A percentile compares a stretch with the other conserved stretches of the same genome.
phyloP scores from a whole-genome alignment of 1,284 basidiomycete species.

The Puccinia horiana region DNA sequence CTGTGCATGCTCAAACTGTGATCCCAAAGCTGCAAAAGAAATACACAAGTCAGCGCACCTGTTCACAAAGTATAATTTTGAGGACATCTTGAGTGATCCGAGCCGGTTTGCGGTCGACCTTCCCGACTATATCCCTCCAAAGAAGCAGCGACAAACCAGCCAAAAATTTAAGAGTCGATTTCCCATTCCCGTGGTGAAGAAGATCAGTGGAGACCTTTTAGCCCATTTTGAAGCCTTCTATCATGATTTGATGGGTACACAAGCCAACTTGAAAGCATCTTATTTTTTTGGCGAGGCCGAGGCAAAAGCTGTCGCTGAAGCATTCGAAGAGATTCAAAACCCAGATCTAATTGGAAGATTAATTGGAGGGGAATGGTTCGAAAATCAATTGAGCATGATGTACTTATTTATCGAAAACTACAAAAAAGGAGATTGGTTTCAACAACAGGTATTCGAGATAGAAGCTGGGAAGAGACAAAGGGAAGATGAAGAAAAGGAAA shows the following conservation, averaged over 20 bases:
- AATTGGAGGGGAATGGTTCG: slow-evolving; percentile 10
- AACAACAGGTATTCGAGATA: neutral
- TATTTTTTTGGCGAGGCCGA: neutral
- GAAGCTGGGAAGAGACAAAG: too few relatives aligned
- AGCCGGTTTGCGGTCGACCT: neutral
- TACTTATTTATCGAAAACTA: neutral
- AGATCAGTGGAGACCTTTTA: neutral
- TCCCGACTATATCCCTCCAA: neutral
- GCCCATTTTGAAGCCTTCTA: neutral
- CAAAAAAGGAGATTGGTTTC: neutral
- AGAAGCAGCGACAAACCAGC: neutral
- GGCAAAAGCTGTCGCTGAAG: neutral
- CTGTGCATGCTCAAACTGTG: slow-evolving; percentile 18
- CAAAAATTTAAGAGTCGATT: neutral
- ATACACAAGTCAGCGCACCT: neutral
- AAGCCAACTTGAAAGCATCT: neutral
- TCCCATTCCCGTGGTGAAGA: neutral
- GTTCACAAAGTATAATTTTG: slow-evolving; percentile 12
- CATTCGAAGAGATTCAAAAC: neutral
- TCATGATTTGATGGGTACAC: neutral
- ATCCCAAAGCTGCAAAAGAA: neutral
- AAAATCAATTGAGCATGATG: neutral
- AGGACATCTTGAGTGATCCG: neutral
- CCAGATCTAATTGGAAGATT: neutral
- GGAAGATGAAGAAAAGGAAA: neutral